Base-by-base conservation (phyloP, 768 basidiomycete genomes). In the Strobilomyces dryophilus region DNA sequence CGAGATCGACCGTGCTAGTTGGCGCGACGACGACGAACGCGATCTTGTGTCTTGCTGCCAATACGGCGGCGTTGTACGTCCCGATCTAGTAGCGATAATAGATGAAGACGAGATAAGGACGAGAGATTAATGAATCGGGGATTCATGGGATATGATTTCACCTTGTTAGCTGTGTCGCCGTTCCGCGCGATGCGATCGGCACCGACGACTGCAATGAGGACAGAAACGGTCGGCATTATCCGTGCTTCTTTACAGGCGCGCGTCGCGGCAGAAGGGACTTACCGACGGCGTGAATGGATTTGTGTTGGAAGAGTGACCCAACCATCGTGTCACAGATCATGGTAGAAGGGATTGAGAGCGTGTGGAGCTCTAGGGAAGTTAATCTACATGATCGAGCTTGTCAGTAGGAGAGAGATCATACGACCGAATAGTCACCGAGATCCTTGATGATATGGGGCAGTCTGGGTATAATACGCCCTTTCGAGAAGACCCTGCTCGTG, bases 311-410 rank as follows among this genome's bases (percentile, higher is more conserved):
- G 47, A 98, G 73, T 1, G 92, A 95, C 9, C 95, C 95, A 17
- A 98, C 91, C 89, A 97, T 97, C 34, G 92, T 95, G 65, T 98
- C 95, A 65, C 94, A 95, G 45, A 98, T 86, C 92, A 98, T 95
- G 5, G 87, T 84, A 5, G 89, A 88, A 0, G 92, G 89, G 14
- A 95, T 87, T 34, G 82, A 74, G 42, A 98, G 80, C 4, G 86
- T 87, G 59, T 90, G 83, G 24, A 98, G 80, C 63, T 98, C 95
- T 49, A 95, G 72, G 3, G 93, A 87, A 5, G 95, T 98, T 45
- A 98, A 77, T 56, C 95, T 92, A 46, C 41, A 49, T 6, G 7
- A 18, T 8, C 26, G 2, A 29, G 20, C 51, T 20, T 46, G 14
- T 51, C 8, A 21, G 35, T 26, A 5, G 37, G 1, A 27, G 39